Base-by-base conservation (phyloP, 192 early-diverging fungal genomes). In the Backusella morwellensis region DNA sequence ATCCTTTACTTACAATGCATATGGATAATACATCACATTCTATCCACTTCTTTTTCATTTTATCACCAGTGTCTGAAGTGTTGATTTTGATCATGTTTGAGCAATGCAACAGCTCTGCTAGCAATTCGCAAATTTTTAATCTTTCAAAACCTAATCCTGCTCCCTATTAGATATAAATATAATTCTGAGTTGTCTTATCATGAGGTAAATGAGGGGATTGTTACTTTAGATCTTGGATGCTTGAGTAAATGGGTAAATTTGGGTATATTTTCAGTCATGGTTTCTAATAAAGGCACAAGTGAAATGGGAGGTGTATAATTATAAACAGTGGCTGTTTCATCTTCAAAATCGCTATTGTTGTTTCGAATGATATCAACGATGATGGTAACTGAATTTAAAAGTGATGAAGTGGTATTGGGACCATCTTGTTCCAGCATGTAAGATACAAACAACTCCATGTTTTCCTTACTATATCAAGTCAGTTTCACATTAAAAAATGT, bases 281-380 rank as follows among this genome's bases (percentile, higher is more conserved):
- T 96, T 36, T 88, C 84, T 74, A 99, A 88, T 86, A 99, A 86
- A 67, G 96, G 96, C 63, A 95, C 95, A 66, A 99, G 83, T 9
- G 92, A 78, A 0, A 88, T 70, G 17, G 67, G 52, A 14, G 78
- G 15, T 32, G 47, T 59, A 72, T 79, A 52, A 21, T 54, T 59
- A 26, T 56, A 66, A 68, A 81, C 47, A 19, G 72, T n/a, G 47
- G 77, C 73, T 38, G 78, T 78, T 34, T 81, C 79, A 29, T 70
- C 68, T 40, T 79, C 84, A 42, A 74, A 70, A 29, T 75, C 73
- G 35, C 82, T 83, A 67, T 97, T 98, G 84, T 98, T 98, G 77
- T 96, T 90, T 75, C 97, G 91, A 83, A 99, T 97, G 21, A 99
- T 87, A 88, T 99, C 97, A 76, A 99, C 97, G 76, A 99, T 93